These are phyloP conservation scores for Kalmanozyma brasiliensis DNA, from an alignment of 1,284 basidiomycete species.

Conservation along the genomic window DNA sequence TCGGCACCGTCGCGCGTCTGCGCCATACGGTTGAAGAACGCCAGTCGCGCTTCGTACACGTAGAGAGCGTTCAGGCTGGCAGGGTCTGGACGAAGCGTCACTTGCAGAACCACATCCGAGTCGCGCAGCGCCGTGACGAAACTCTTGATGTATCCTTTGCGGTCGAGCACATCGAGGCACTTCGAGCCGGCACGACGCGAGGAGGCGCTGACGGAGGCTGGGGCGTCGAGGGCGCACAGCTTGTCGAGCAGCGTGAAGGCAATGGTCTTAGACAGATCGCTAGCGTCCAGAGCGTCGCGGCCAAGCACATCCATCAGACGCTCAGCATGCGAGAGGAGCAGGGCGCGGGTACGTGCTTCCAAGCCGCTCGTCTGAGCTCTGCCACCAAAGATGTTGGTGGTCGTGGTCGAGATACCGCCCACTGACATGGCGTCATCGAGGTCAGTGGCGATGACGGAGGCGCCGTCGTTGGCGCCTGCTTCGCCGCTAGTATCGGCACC, in stretches of 20 bases:
- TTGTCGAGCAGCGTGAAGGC: conserved; percentile 87
- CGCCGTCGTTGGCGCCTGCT: conserved; percentile 50
- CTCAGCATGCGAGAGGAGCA: conserved; percentile 74
- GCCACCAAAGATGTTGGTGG: conserved; percentile 31
- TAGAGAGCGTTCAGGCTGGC: conserved; percentile 92
- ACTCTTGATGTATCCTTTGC: conserved; percentile 82
- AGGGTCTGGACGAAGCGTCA: conserved; percentile 86
- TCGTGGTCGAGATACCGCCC: conserved; percentile 41
- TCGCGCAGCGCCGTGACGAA: conserved; percentile 87
- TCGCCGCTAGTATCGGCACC: conserved; percentile 29
- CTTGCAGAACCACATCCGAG: conserved; percentile 80
- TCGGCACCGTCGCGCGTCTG: conserved; percentile 85
- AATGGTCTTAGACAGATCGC: conserved; percentile 95
- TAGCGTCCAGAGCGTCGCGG: conserved; percentile 90
- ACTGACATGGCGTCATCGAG: conserved; percentile 50
- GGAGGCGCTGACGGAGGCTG: conserved; percentile 38
- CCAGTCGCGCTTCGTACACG: conserved; percentile 94
- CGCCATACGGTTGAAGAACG: conserved; percentile 84
- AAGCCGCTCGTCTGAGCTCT: conserved; percentile 68
- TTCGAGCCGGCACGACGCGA: conserved; percentile 65
- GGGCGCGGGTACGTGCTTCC: conserved; percentile 73
- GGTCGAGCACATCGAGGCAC: conserved; percentile 76
- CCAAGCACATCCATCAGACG: conserved; percentile 81
- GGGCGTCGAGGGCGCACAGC: conserved; percentile 70
- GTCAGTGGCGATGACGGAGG: conserved; percentile 46